Base-by-base conservation (phyloP, 345 rosid genomes). In the Ceriops decandra region DNA sequence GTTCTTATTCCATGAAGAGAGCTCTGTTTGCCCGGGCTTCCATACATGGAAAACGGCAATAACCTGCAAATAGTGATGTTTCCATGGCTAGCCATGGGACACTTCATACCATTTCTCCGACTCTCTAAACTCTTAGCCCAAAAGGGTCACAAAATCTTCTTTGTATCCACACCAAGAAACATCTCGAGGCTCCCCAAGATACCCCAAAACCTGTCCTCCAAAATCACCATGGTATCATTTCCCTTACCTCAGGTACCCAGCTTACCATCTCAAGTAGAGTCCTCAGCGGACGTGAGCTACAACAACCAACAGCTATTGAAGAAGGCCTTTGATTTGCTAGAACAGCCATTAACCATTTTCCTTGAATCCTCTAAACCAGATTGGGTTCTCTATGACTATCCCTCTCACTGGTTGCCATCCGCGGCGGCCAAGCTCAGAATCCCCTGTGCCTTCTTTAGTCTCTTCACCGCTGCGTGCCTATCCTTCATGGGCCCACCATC, bases 321-420 rank as follows among this genome's bases (percentile, higher is more conserved):
- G 67, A 74, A 80, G 13, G 82, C 83, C 10, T 80, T 60, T 60
- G 86, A 85, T 56, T 42, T 64, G 15, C 68, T 85, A 32, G 26
- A 68, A 24, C 24, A 33, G 3, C 77, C 81, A 19, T 32, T 82
- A 51, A 67, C 72, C 8, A 49, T 38, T 11, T 70, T 85, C 38
- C 83, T 85, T 1, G 64, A 63, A 56, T 46, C 74, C 13, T 42
- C 72, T 0, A 68, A 62, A 42, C 81, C 82, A 0, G 85, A 82
- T 11, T 85, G 84, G 86, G 19, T 82, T 27, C 51, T 85, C 10
- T 79, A 60, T 5, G 88, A 85, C 67, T 67, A 80, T 52, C 67
- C 75, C 17, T 32, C 86, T 52, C 66, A 80, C 65, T 85, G 88
- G 84, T 62, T 85, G 15, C 84, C 84, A 27, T 60, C 77, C 0